These are phyloP conservation scores for Pseudocercospora ulei DNA, from an alignment of 2,329 filamentous ascomycete genomes.

Conservation along the genomic window DNA sequence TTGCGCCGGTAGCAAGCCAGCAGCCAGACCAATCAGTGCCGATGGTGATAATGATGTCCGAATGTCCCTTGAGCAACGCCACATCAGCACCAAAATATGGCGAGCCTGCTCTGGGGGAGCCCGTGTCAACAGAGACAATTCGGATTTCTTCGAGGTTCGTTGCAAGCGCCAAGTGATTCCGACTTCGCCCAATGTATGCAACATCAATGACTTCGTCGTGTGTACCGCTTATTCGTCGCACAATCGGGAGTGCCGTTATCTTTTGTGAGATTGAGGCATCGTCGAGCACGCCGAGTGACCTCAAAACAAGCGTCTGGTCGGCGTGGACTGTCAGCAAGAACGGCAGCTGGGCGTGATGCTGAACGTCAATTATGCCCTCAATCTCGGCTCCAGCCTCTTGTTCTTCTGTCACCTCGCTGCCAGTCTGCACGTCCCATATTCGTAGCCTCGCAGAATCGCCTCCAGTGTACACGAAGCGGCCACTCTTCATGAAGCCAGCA, in stretches of 20 bases:
- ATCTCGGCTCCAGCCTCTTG: conserved; percentile 53
- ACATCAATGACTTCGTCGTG: conserved; percentile 97
- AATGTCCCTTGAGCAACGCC: conserved; percentile 74
- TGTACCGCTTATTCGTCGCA: conserved; percentile 81
- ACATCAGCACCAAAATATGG: conserved; percentile 82
- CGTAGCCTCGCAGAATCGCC: conserved; percentile 74
- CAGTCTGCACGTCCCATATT: conserved; percentile 70
- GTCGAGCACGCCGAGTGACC: conserved; percentile 46
- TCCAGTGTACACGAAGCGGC: conserved; percentile 67
- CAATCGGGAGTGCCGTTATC: conserved; percentile 45
- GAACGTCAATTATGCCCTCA: conserved; percentile 60
- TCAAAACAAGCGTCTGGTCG: conserved; percentile 77
- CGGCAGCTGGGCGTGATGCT: conserved; percentile 55
- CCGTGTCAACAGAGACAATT: conserved; percentile 58
- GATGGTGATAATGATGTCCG: conserved; percentile 89
- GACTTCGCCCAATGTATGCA: conserved; percentile 70
- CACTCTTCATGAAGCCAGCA: conserved; percentile 65
- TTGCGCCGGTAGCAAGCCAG: conserved; percentile 92
- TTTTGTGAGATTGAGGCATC: conserved; percentile 9
- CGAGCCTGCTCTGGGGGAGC: conserved; percentile 15
- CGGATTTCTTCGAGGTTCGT: conserved; percentile 93
- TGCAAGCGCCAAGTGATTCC: conserved; percentile 74
- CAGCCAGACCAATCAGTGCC: conserved; percentile 94
- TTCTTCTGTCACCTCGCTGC: conserved; percentile 67
- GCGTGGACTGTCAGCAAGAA: conserved; percentile 75